phyloP scores from a whole-genome alignment of 176 grass and related monocot species.

The Tillandsia leiboldiana region DNA sequence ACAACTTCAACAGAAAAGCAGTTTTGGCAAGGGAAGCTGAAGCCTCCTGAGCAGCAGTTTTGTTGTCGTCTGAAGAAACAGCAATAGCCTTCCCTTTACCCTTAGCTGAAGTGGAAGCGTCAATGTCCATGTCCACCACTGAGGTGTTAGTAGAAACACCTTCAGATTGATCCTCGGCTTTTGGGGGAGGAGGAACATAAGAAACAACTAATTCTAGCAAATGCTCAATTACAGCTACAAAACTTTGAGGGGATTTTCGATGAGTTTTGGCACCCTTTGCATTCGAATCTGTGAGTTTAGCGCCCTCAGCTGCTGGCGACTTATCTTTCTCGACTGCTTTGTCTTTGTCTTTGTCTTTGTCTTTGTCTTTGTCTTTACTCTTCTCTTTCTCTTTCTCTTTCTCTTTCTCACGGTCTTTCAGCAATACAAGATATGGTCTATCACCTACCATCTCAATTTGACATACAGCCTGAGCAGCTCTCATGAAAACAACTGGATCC shows the following conservation, averaged over 20 bases:
- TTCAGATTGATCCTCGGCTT: conserved; percentile 48
- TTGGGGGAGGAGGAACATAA: conserved; percentile 50
- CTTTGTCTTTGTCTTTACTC: conserved; percentile 55
- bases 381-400: conserved; percentile 84
- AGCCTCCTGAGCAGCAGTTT: conserved; percentile 57
- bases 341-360: conserved; percentile 43
- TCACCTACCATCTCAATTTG: conserved; percentile 97
- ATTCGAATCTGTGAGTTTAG: conserved; percentile 57
- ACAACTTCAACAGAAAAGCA: conserved; percentile 69
- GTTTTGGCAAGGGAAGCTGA: conserved; percentile 77
- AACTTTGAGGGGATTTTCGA: conserved; percentile 79
- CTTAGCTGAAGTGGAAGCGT: conserved; percentile 57
- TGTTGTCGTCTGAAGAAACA: conserved; percentile 46
- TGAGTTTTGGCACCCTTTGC: conserved; percentile 58
- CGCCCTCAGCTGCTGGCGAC: conserved; percentile 29
- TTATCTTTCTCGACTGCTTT: conserved; percentile 27
- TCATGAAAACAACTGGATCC: conserved; percentile 84
- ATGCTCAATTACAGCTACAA: conserved; percentile 79
- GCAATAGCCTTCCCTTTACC: conserved; percentile 81
- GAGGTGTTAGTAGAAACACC: conserved; percentile 23
- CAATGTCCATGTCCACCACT: conserved; percentile 84
- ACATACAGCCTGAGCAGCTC: conserved; percentile 87
- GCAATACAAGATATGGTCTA: conserved; percentile 70
- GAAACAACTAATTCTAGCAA: conserved; percentile 62
- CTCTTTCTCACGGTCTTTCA: conserved; percentile 93